Conservation (phyloP, 1,284 basidiomycete species). For the Papiliotrema flavescens region DNA sequence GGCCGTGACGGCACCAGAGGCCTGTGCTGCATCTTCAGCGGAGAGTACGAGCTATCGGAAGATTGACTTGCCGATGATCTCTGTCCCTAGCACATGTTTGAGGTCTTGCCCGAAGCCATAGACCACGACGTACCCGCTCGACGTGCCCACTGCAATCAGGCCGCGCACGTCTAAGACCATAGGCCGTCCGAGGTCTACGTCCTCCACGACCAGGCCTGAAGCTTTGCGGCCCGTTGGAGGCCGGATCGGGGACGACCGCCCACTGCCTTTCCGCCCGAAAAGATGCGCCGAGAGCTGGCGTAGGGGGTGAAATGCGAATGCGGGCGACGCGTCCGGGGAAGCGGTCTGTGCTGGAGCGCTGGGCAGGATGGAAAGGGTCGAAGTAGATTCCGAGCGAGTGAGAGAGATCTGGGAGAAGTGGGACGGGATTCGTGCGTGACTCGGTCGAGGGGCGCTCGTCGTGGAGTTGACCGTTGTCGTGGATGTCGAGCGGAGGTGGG, state of each 20-base stretch:
- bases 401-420: slow-evolving; percentile 43
- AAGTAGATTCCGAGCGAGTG: slow-evolving; percentile 37
- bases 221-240: background rate
- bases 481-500: slow-evolving; percentile 58
- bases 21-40: slow-evolving; percentile 51
- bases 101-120: slow-evolving; percentile 89
- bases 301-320: slow-evolving; percentile 52
- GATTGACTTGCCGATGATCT: slow-evolving; percentile 57
- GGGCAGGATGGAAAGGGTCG: slow-evolving; percentile 20
- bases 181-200: slow-evolving; percentile 56
- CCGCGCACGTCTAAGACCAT: slow-evolving; percentile 82
- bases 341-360: background rate
- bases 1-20: slow-evolving; percentile 78
- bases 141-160: slow-evolving; percentile 83
- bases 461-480: slow-evolving; percentile 54
- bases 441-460: slow-evolving; percentile 5
- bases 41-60: background rate
- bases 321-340: slow-evolving; percentile 16
- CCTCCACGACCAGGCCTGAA: background rate
- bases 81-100: slow-evolving; percentile 70
- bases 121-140: slow-evolving; percentile 70
- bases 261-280: slow-evolving; percentile 37
- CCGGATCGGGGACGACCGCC: slow-evolving; percentile 55
- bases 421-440: slow-evolving; percentile 24
- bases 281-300: slow-evolving; percentile 59